Evolutionary conservation across 345 rosid species (phyloP).

Genomic region (Salix udensis): DNA sequence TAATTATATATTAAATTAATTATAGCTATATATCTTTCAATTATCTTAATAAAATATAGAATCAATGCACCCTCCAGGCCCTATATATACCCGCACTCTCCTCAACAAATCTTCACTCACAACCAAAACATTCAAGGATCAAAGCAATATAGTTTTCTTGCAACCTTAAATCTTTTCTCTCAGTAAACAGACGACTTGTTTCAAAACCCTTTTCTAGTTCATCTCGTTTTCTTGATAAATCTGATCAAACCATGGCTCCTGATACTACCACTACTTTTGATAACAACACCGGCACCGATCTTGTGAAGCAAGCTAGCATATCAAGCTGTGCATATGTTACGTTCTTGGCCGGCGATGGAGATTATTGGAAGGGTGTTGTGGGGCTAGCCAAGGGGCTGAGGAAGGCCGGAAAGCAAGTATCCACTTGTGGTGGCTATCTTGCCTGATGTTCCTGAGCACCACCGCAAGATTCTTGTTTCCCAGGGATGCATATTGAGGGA

Average conservation of each 20-base stretch:
- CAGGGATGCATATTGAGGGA: conserved; percentile 68
- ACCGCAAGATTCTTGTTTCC: conserved; percentile 48
- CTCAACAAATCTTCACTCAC: not conserved
- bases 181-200: not conserved
- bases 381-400: conserved; percentile 80
- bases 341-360: conserved; percentile 72
- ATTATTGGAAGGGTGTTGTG: conserved; percentile 70
- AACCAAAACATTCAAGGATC: not conserved
- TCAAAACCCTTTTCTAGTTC: not conserved
- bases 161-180: not conserved
- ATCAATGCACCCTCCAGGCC: not conserved
- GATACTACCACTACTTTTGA: not conserved
- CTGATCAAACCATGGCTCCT: conserved; percentile 14
- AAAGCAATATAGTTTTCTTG: not conserved
- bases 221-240: not conserved
- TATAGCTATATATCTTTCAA: not conserved
- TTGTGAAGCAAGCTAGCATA: conserved; percentile 25
- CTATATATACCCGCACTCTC: not conserved
- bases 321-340: conserved; percentile 48
- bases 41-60: not conserved
- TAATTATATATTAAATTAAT: not conserved
- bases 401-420: conserved; percentile 49
- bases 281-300: not conserved
- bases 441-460: conserved; percentile 82
- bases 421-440: conserved; percentile 76